Base-by-base conservation (phyloP, 2,329 filamentous ascomycete species). In the Karstenula rhodostoma region DNA sequence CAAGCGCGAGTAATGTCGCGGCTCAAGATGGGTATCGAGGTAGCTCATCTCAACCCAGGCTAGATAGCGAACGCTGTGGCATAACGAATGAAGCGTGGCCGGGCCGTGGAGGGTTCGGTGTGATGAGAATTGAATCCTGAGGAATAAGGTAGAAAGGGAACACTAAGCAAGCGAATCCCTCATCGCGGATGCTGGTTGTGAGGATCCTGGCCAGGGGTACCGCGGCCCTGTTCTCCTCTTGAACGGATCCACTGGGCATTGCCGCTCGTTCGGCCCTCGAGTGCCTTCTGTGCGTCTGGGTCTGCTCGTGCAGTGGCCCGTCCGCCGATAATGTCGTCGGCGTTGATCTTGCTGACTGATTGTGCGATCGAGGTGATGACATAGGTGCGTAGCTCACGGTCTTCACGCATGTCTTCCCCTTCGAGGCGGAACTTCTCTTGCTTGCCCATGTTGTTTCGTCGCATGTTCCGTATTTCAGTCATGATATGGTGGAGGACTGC, bases 401-500 rank as follows among this genome's bases (percentile, higher is more conserved):
- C 89, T 75, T 95, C 92, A 50, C 84, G 84, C 67, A 87, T 85
- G 75, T 95, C 92, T 75, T 95, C 92, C 75, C 92, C 92, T 77
- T 94, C 89, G 15, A 95, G 83, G 44, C 87, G 85, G 79, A 93
- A 94, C 60, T 91, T 89, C 70, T 96, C 90, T 19, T 94, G 89
- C 81, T 97, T 97, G 76, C 86, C 84, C 84, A 96, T 87, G 79
- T 96, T 94, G 71, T 88, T 86, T 54, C 95, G 89, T 71, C 94
- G 90, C 72, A 94, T 87, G 63, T 88, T 87, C 72, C 92, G 92
- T 73, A 99, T 95, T 81, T 98, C 95, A 69, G 94, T 89, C 80
- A 95, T 90, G 64, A 97, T 93, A 82, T 94, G 94, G 17, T 96
- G 85, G 62, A 98, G 85, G 6, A 97, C 94, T 65, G 95, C 91